Evolutionary conservation across 2,329 filamentous ascomycete species (phyloP).

Genomic region (Colletotrichum ledebouriae): DNA sequence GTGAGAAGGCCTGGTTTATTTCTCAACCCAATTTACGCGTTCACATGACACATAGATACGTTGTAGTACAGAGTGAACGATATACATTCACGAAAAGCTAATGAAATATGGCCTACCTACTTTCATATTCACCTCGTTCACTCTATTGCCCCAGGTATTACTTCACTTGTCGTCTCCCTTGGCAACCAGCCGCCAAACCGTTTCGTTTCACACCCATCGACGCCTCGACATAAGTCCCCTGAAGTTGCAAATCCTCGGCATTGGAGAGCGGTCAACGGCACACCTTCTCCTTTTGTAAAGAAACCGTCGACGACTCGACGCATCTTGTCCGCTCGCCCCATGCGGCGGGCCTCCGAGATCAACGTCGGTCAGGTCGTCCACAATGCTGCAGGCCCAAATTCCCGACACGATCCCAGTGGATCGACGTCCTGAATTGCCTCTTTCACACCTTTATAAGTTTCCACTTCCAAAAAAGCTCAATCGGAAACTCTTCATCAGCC

Average conservation of each 20-base stretch:
- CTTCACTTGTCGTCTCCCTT: background rate
- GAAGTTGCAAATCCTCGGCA: slow-evolving; percentile 8
- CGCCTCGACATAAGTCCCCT: slow-evolving; percentile 4
- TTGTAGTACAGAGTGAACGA: slow-evolving; percentile 32
- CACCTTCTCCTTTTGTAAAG: background rate
- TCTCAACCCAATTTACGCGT: slow-evolving; percentile 20
- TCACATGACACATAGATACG: slow-evolving; percentile 38
- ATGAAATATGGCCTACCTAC: slow-evolving; percentile 18
- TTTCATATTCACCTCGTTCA: background rate
- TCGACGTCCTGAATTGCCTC: slow-evolving; percentile 18
- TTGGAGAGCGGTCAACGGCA: slow-evolving; percentile 17
- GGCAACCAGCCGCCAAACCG: background rate
- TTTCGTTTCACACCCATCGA: slow-evolving; percentile 1
- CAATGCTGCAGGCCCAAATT: background rate
- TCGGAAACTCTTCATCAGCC: background rate
- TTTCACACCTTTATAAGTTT: background rate
- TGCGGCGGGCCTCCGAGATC: slow-evolving; percentile 9
- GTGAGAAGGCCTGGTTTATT: slow-evolving; percentile 8
- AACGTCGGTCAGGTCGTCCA: background rate
- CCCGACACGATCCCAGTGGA: slow-evolving; percentile 7
- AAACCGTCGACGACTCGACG: background rate
- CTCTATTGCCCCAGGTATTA: no score
- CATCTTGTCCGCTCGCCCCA: slow-evolving; percentile 1
- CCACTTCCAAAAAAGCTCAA: background rate
- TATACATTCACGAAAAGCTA: slow-evolving; percentile 22